A percentile compares a stretch with the other conserved stretches of the same genome.
Conservation (phyloP, 1,284 basidiomycete species). For the Cerrena zonata region DNA sequence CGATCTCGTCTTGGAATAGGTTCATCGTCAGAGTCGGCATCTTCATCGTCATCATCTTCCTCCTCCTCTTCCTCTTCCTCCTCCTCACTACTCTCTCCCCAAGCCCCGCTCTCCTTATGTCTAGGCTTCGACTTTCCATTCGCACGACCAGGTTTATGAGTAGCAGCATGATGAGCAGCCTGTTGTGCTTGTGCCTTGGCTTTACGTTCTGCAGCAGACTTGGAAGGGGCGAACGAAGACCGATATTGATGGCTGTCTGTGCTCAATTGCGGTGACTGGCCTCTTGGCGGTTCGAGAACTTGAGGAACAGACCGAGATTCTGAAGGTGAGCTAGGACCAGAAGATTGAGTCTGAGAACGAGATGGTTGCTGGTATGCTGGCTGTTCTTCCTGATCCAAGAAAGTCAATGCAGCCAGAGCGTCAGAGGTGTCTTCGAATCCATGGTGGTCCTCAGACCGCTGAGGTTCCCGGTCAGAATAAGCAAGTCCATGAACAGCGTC, state of each 20-base stretch:
- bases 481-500: not conserved
- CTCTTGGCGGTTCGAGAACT: slow-evolving; percentile 22
- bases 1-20: slow-evolving; percentile 31
- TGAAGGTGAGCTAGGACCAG: slow-evolving; percentile 14
- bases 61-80: slow-evolving; percentile 76
- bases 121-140: slow-evolving; percentile 52
- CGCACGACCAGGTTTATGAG: slow-evolving; percentile 65
- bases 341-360: slow-evolving; percentile 8
- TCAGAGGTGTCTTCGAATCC: slow-evolving; percentile 38
- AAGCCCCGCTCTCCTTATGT: slow-evolving; percentile 43
- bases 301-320: slow-evolving; percentile 25
- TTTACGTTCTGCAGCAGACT: slow-evolving; percentile 74
- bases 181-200: slow-evolving; percentile 78
- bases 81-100: slow-evolving; percentile 74
- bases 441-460: slow-evolving; percentile 12
- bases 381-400: slow-evolving; percentile 55
- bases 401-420: slow-evolving; percentile 71
- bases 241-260: slow-evolving; percentile 30
- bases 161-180: slow-evolving; percentile 69
- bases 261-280: slow-evolving; percentile 26
- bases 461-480: not conserved
- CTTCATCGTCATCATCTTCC: slow-evolving; percentile 71
- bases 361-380: slow-evolving; percentile 17
- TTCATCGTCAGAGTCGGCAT: slow-evolving; percentile 59
- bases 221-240: slow-evolving; percentile 82